phyloP scores from a whole-genome alignment of 345 rosid species.

The Linum tenue region DNA sequence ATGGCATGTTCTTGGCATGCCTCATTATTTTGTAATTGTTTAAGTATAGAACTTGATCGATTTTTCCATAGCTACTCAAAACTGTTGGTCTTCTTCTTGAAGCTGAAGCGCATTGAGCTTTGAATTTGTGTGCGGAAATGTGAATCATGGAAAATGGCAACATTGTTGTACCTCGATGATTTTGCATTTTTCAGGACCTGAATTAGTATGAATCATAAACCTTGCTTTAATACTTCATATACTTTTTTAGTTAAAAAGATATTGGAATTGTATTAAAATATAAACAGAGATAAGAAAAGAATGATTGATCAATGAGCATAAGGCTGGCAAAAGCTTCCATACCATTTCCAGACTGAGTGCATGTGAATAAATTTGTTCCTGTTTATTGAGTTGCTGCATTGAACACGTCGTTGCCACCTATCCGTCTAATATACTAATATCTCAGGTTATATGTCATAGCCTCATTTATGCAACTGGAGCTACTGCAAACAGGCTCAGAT shows the following conservation, averaged over 20 bases:
- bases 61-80: background rate
- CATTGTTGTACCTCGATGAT: too few species aligned
- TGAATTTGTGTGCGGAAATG: too few species aligned
- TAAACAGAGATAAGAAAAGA: too few species aligned
- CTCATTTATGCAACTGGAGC: conserved; percentile 89
- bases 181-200: too few species aligned
- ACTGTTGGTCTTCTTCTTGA: background rate
- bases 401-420: background rate
- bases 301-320: background rate
- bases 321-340: background rate
- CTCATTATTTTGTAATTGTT: background rate
- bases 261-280: background rate
- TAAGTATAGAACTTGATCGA: background rate
- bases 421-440: background rate
- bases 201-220: too few species aligned
- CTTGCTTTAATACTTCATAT: too few species aligned
- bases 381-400: background rate
- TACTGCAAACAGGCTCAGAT: conserved; percentile 63
- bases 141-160: too few species aligned
- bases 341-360: background rate
- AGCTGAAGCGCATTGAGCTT: background rate
- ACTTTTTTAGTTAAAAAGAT: too few species aligned
- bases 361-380: background rate
- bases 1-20: background rate
- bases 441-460: conserved; percentile 81